Evolutionary conservation across 805 yeast genomes (phyloP).

Genomic region (Candida nonsorbophila): DNA sequence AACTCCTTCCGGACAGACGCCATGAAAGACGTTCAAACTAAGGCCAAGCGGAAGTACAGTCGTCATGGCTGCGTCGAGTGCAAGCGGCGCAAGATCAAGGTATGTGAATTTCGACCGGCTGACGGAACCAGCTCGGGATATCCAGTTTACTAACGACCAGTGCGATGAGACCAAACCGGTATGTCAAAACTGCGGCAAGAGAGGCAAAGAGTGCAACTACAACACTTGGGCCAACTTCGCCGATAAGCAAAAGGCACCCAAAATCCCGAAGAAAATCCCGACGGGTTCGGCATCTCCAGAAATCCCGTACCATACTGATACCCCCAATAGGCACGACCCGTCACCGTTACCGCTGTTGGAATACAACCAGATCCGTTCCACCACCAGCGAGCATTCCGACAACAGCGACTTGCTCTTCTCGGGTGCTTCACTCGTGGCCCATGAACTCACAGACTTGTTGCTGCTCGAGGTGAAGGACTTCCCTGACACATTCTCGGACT

Average conservation of each 20-base stretch:
- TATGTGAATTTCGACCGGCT: constrained; percentile 4
- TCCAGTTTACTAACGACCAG: constrained; percentile 5
- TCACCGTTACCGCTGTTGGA: too few relatives aligned
- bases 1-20: too few relatives aligned
- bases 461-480: constrained; percentile 5
- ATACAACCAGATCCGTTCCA: not conserved
- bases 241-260: too few relatives aligned
- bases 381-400: too few relatives aligned
- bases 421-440: constrained; percentile 9
- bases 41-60: constrained; percentile 11
- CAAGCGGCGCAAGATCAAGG: constrained; percentile 11
- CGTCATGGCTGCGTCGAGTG: constrained; percentile 12
- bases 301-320: too few relatives aligned
- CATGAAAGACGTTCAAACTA: constrained; percentile 1
- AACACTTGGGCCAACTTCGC: too few relatives aligned
- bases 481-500: constrained; percentile 2
- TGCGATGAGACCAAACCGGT: constrained; percentile 12
- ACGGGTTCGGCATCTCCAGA: too few relatives aligned
- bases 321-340: too few relatives aligned
- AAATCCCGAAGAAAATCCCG: too few relatives aligned
- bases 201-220: constrained; percentile 6
- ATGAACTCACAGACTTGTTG: constrained; percentile 8
- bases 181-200: constrained; percentile 9
- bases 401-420: constrained; percentile 6
- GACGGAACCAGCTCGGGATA: not conserved